Conservation (phyloP, 208 protist genomes). For the Acanthamoeba healyi region DNA sequence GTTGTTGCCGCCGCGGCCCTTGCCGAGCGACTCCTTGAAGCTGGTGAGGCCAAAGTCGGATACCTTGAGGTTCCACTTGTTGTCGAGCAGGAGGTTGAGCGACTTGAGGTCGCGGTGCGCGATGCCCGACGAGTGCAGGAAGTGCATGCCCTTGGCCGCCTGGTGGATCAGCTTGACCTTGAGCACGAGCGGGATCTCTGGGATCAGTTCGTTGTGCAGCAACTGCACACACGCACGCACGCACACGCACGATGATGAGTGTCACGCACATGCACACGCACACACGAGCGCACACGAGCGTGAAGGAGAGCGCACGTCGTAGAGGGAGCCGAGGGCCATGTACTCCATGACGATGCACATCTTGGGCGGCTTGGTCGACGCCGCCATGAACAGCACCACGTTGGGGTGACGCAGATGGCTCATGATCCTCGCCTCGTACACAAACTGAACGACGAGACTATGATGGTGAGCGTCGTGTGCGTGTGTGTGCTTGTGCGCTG, state of each 20-base stretch:
- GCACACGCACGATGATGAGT: background rate
- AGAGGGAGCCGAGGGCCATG: conserved; percentile 33
- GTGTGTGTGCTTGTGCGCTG: too few relatives aligned
- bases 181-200: background rate
- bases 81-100: conserved; percentile 65
- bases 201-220: conserved; percentile 67
- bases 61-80: conserved; percentile 67
- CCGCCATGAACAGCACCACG: conserved; percentile 84
- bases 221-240: background rate
- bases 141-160: conserved; percentile 50
- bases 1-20: background rate
- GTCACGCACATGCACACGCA: too few relatives aligned
- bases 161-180: conserved; percentile 69
- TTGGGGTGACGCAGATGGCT: conserved; percentile 79
- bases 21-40: background rate
- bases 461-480: too few relatives aligned
- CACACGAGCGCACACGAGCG: background rate
- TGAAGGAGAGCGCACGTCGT: background rate
- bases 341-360: conserved; percentile 75
- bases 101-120: conserved; percentile 48
- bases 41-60: conserved; percentile 34
- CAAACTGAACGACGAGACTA: background rate
- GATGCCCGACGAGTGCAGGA: conserved; percentile 52
- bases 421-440: conserved; percentile 80
- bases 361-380: conserved; percentile 59